Base-by-base conservation (phyloP, 352 stramenopile species). In the Phytophthora foliorum region DNA sequence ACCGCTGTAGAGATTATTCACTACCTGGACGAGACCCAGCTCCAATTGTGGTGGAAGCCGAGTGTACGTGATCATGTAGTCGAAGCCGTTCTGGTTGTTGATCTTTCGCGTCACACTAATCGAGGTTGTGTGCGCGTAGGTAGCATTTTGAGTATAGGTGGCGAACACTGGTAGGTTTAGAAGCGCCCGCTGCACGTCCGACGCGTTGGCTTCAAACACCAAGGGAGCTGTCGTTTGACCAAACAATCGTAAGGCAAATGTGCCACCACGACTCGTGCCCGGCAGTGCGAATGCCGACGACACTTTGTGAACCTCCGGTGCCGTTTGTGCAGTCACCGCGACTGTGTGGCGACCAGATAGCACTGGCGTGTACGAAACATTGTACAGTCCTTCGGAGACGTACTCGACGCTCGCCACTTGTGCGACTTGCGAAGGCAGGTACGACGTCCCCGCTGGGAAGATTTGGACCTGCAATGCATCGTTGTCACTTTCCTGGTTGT, bases 291-390 rank as follows among this genome's bases (percentile, higher is more conserved):
- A 98, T 3, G 77, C 52, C 2, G 89, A 92, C 6, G 79, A 91
- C 9, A 99, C 80, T 27, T 83, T 69, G 41, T 99, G 94, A 21
- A 91, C 79, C 67, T 98, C 92, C 1, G 81, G 78, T 0, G 81
- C 63, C 13, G 82, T 91, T 54, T 96, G 83, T 11, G 88, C 75
- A 3, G 95, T 88, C 7, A 98, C 77, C 0, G 80, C 82, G 25
- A 99, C 75, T 0, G 91, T 98, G 72, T 98, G 93, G 16, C 76
- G 67, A 2, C 91, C 93, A 36, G 86, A 97, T 34, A 86, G 76
- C 41, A 92, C 77, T 1, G 95, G 93, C 1, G 81, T 73, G 74
- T 97, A 99, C 14, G 66, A 84, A 17, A 98, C 81, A 14, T 87
- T 86, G 80, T 98, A 98, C 24, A 85, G 57, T 11, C 94, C 93